Evolutionary conservation across 2,329 filamentous ascomycete genomes (phyloP).

Genomic region (Paecilomyces fulvus): DNA sequence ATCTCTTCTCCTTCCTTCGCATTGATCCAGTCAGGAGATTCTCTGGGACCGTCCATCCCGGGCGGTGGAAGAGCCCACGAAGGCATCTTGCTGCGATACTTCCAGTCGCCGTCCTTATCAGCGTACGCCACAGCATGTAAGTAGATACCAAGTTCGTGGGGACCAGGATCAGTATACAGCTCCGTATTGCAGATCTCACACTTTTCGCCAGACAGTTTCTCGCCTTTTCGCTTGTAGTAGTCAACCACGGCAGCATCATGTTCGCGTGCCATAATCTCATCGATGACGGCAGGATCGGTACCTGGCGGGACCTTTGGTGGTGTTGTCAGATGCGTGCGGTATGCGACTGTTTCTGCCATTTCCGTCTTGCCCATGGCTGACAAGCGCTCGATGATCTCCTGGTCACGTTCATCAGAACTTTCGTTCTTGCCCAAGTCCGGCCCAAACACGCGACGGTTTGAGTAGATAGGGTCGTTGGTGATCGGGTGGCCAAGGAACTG

Average conservation of each 20-base stretch:
- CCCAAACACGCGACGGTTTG: conserved; percentile 88
- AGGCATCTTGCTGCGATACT: conserved; percentile 76
- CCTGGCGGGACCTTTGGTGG: conserved; percentile 28
- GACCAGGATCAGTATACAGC: conserved; percentile 84
- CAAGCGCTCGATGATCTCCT: conserved; percentile 79
- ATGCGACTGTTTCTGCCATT: conserved; percentile 79
- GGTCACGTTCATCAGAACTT: conserved; percentile 63
- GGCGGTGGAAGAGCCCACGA: conserved; percentile 76
- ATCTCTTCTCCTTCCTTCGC: conserved; percentile 29
- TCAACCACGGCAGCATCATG: conserved; percentile 79
- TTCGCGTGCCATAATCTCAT: conserved; percentile 33
- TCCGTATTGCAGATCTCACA: conserved; percentile 79
- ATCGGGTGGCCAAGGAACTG: conserved; percentile 94
- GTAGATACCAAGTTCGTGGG: conserved; percentile 86
- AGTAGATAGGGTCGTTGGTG: conserved; percentile 95
- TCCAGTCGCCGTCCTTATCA: conserved; percentile 74
- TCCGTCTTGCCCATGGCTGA: conserved; percentile 91
- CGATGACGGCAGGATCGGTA: conserved; percentile 29
- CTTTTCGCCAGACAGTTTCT: conserved; percentile 79
- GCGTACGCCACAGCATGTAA: conserved; percentile 88
- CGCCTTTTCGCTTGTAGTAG: conserved; percentile 83
- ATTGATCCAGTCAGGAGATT: conserved; percentile 46
- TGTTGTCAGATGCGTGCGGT: conserved; percentile 51
- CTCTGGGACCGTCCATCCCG: conserved; percentile 61
- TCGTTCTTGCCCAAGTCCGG: conserved; percentile 64